These are phyloP conservation scores for Cercospora sp. DNA, from an alignment of 2,329 filamentous ascomycete genomes.

Conservation along the genomic window DNA sequence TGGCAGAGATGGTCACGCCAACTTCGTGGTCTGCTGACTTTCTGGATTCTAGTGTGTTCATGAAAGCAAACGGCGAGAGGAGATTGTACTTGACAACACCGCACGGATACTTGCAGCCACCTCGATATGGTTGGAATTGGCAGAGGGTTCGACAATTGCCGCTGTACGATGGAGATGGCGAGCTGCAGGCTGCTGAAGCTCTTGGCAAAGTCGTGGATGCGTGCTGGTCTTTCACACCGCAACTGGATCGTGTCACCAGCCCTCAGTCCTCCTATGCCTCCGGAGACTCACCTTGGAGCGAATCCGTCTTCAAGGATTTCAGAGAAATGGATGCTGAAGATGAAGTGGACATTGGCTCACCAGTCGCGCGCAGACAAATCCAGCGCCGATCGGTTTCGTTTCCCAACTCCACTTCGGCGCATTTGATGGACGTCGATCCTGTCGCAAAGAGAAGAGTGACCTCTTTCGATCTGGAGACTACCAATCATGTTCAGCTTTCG, in stretches of 20 bases:
- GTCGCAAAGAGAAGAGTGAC: constrained; percentile 37
- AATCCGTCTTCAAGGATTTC: constrained; percentile 11
- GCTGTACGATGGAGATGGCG: constrained; percentile 49
- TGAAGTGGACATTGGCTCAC: constrained; percentile 19
- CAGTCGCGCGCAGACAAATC: constrained; percentile 13
- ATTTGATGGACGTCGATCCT: constrained; percentile 16
- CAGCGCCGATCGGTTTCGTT: constrained; percentile 31
- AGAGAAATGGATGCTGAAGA: constrained; percentile 10
- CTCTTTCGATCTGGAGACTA: constrained; percentile 33
- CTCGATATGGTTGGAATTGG: constrained; percentile 67
- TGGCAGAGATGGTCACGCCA: constrained; percentile 71
- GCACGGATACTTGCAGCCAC: constrained; percentile 71
- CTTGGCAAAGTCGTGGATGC: constrained; percentile 34
- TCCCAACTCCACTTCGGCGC: constrained; percentile 29
- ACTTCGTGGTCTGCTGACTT: constrained; percentile 72
- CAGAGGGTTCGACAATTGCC: constrained; percentile 65
- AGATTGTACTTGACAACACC: constrained; percentile 75
- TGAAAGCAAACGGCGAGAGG: constrained; percentile 64
- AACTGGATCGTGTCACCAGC: constrained; percentile 60
- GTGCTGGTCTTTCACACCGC: constrained; percentile 68
- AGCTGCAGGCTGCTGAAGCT: constrained; percentile 62
- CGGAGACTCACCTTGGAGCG: constrained; percentile 29
- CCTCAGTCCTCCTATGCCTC: constrained; percentile 51
- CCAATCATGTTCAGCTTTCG: constrained; percentile 28
- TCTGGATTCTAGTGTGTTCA: constrained; percentile 68